Evolutionary conservation across 306 rosid species (phyloP).

Genomic region (Pyrus betulifolia): DNA sequence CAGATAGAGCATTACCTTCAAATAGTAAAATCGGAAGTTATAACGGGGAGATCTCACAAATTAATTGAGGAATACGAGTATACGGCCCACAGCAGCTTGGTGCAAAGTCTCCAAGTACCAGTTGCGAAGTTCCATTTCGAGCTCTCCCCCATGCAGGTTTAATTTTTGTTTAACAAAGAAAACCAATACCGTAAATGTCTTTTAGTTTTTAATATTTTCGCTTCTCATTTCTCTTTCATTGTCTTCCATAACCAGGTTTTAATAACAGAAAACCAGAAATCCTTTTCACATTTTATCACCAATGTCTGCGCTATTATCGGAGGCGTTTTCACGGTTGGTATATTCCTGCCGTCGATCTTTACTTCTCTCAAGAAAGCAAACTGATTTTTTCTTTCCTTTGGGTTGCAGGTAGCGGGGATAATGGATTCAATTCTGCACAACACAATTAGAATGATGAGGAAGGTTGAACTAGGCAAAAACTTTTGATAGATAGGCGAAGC

Average conservation of each 20-base stretch:
- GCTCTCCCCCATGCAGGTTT: conserved; percentile 99
- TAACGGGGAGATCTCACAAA: conserved; percentile 38
- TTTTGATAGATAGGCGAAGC: conserved; percentile 46
- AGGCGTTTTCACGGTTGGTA: conserved; percentile 95
- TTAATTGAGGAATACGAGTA: conserved; percentile 89
- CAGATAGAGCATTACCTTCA: conserved; percentile 99
- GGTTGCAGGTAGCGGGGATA: conserved; percentile 92
- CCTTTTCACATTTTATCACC: conserved; percentile 88
- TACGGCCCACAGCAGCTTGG: conserved; percentile 89
- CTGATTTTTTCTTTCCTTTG: conserved; percentile 10
- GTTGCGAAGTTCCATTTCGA: conserved; percentile 82
- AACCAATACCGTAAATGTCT: too few species aligned
- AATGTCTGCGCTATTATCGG: conserved; percentile 94
- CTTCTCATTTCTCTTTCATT: conserved; percentile 11
- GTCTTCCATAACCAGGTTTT: conserved; percentile 47
- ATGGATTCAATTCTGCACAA: conserved; percentile 80
- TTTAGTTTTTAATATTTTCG: neutral
- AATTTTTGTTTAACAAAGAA: neutral
- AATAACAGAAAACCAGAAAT: conserved; percentile 66
- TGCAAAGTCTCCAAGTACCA: conserved; percentile 59
- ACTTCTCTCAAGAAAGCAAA: neutral
- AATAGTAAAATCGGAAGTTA: conserved; percentile 81
- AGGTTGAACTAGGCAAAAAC: conserved; percentile 83
- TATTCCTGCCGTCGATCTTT: neutral
- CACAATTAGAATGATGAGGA: conserved; percentile 65